phyloP scores from a whole-genome alignment of 192 early-diverging fungal species.

The Mortierella alpina region DNA sequence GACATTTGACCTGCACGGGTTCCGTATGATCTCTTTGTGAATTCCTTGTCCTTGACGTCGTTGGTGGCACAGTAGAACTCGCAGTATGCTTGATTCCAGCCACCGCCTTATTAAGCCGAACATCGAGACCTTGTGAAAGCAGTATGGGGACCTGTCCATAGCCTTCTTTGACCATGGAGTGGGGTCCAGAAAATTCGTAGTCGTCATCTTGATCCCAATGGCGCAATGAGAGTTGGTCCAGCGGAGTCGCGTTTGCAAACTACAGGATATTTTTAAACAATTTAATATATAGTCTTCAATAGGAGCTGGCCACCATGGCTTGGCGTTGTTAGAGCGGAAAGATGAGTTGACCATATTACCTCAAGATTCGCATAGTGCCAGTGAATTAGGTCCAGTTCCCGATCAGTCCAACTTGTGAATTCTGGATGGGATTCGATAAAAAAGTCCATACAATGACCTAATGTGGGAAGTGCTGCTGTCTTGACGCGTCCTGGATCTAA shows the following conservation, averaged over 20 bases:
- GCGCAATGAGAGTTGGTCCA: slow-evolving; percentile 48
- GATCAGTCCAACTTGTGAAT: slow-evolving; percentile 23
- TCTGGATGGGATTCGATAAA: slow-evolving; percentile 56
- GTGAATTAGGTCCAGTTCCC: slow-evolving; percentile 55
- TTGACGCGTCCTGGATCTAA: slow-evolving; percentile 11
- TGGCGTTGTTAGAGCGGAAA: not conserved
- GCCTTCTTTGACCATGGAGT: slow-evolving; percentile 47
- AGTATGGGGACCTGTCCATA: slow-evolving; percentile 52
- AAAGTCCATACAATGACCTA: slow-evolving; percentile 59
- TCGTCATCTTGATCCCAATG: slow-evolving; percentile 61
- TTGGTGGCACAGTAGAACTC: too few relatives aligned
- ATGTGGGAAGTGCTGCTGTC: slow-evolving; percentile 25
- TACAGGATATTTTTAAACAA: not conserved
- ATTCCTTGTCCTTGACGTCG: not conserved
- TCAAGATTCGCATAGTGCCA: slow-evolving; percentile 62
- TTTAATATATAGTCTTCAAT: not conserved
- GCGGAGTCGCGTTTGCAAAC: slow-evolving; percentile 58
- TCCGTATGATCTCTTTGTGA: slow-evolving; percentile 2
- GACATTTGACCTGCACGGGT: slow-evolving; percentile 28
- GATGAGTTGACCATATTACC: slow-evolving; percentile 2
- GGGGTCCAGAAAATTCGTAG: slow-evolving; percentile 54
- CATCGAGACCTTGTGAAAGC: slow-evolving; percentile 48
- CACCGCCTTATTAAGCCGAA: slow-evolving; percentile 46
- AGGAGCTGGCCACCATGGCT: not conserved
- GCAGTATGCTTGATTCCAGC: slow-evolving; percentile 16